phyloP scores from a whole-genome alignment of 345 rosid genomes.

The Eutrema heterophyllum region DNA sequence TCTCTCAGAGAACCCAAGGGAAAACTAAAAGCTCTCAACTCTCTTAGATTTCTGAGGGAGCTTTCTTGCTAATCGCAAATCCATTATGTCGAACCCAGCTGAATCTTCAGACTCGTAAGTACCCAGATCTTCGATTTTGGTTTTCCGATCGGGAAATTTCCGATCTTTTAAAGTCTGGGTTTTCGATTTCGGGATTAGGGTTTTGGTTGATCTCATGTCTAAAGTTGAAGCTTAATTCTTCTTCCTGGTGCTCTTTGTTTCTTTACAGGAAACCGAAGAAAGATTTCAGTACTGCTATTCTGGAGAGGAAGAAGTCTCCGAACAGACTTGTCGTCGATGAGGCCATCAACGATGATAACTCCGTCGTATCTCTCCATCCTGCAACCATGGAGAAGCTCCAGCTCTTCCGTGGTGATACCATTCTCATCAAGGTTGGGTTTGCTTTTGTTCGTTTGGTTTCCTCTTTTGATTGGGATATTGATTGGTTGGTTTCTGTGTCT shows the following conservation, averaged over 20 bases:
- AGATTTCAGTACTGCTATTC: constrained; percentile 91
- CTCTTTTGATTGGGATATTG: constrained; percentile 5
- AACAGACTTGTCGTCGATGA: constrained; percentile 94
- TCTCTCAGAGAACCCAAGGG: not conserved
- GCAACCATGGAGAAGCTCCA: constrained; percentile 99
- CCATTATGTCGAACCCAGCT: constrained; percentile 62
- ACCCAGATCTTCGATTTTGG: constrained; percentile 40
- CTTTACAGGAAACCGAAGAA: constrained; percentile 66
- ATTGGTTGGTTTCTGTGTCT: not conserved
- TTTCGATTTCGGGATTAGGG: constrained; percentile 18
- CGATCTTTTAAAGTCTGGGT: not conserved
- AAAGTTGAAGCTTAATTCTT: not conserved
- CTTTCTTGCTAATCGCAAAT: constrained; percentile 5
- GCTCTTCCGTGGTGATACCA: constrained; percentile 95
- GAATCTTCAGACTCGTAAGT: constrained; percentile 93
- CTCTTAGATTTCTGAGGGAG: constrained; percentile 7
- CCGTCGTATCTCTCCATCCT: constrained; percentile 85
- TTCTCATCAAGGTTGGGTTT: constrained; percentile 71
- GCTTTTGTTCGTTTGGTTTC: not conserved
- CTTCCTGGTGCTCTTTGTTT: not conserved
- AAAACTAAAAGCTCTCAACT: constrained; percentile 18
- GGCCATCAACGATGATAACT: constrained; percentile 86
- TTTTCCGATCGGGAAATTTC: not conserved
- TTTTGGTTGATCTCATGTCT: not conserved
- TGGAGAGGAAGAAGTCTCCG: constrained; percentile 90